Conservation (phyloP, 805 yeast species). For the Saccharomycopsis schoenii region DNA sequence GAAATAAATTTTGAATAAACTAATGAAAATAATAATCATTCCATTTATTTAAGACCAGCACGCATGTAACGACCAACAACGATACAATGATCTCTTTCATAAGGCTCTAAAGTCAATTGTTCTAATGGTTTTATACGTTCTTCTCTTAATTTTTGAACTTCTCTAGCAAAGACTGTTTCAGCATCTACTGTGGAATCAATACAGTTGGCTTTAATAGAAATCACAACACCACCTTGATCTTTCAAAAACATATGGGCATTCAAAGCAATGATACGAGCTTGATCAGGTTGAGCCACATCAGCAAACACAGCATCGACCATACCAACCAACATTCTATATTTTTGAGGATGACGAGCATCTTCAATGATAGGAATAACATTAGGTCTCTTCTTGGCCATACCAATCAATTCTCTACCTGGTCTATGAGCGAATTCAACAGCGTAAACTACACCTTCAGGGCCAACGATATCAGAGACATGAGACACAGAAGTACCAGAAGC, state of each 20-base stretch:
- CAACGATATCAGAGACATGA: conserved; percentile 96
- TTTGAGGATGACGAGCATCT: conserved; percentile 99
- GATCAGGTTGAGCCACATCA: conserved; percentile 99
- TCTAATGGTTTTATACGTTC: conserved; percentile 97
- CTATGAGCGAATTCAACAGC: conserved; percentile 99
- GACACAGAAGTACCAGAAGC: conserved; percentile 99
- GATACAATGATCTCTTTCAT: conserved; percentile 99
- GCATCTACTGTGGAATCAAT: conserved; percentile 99
- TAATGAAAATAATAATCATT: background rate
- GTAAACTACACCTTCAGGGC: conserved; percentile 97
- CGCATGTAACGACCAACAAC: conserved; percentile 96
- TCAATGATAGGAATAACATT: conserved; percentile 97
- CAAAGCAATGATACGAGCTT: conserved; percentile 98
- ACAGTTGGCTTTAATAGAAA: conserved; percentile 99
- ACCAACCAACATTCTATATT: conserved; percentile 97
- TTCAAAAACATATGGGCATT: conserved; percentile 97
- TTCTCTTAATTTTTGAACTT: conserved; percentile 97
- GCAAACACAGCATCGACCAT: conserved; percentile 99
- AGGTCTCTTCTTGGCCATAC: conserved; percentile 99
- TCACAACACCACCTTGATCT: conserved; percentile 97
- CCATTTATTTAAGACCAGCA: conserved; percentile 41
- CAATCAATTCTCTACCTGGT: conserved; percentile 98
- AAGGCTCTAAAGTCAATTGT: conserved; percentile 98
- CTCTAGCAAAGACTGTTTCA: conserved; percentile 98
- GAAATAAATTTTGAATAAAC: background rate